These are phyloP conservation scores for Puccinia triticina DNA, from an alignment of 1,284 basidiomycete genomes.

Conservation along the genomic window DNA sequence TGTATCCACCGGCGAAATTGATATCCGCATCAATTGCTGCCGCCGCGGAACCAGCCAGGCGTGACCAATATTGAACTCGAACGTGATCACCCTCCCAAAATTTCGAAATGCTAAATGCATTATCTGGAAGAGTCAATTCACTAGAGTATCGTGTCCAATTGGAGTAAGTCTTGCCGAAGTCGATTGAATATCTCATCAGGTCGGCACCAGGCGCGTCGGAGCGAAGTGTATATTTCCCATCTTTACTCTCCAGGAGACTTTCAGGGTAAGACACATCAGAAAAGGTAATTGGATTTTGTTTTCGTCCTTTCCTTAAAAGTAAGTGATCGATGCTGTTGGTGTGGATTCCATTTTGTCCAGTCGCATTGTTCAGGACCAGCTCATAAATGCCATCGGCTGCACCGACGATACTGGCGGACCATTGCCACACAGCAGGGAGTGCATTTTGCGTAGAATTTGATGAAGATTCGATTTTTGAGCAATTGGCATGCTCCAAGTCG, in stretches of 20 bases:
- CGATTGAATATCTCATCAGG: constrained; percentile 77
- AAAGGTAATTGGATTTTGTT: constrained; percentile 78
- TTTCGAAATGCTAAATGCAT: constrained; percentile 64
- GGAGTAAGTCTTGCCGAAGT: constrained; percentile 83
- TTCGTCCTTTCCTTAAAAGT: constrained; percentile 74
- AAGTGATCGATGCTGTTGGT: constrained; percentile 73
- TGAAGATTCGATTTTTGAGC: constrained; percentile 66
- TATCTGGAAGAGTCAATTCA: constrained; percentile 69
- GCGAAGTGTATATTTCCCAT: constrained; percentile 70
- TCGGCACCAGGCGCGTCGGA: constrained; percentile 85
- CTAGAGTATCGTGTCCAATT: constrained; percentile 76
- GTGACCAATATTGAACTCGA: constrained; percentile 84
- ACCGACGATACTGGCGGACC: constrained; percentile 71
- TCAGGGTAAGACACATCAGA: constrained; percentile 75
- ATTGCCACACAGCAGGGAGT: constrained; percentile 65
- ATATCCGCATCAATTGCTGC: constrained; percentile 76
- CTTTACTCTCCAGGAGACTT: constrained; percentile 66
- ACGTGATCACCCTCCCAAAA: constrained; percentile 84
- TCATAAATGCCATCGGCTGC: constrained; percentile 78
- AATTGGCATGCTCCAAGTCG: constrained; percentile 69
- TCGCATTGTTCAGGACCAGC: constrained; percentile 70
- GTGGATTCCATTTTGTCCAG: constrained; percentile 62
- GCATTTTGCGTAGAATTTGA: constrained; percentile 62
- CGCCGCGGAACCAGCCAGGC: constrained; percentile 67
- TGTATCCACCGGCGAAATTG: constrained; percentile 64